A percentile compares a stretch with the other conserved stretches of the same genome.
phyloP scores from a whole-genome alignment of 2,329 filamentous ascomycete genomes.

The Verticillium longisporum region DNA sequence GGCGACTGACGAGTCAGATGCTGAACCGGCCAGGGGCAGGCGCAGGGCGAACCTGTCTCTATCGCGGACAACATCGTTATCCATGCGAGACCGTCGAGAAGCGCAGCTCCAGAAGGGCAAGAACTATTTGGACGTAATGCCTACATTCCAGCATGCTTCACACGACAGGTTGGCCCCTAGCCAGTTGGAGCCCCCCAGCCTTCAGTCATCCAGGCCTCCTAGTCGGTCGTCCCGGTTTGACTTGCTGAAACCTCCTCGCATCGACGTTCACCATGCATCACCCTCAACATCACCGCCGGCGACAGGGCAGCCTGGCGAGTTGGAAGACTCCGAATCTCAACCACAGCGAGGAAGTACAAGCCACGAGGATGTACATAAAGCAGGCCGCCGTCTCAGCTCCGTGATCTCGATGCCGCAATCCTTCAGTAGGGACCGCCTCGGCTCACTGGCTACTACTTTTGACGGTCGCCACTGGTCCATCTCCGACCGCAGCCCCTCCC shows the following conservation, averaged over 20 bases:
- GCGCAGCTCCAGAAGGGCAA: conserved; percentile 26
- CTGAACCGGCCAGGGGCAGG: conserved; percentile 32
- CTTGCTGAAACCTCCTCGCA: conserved; percentile 39
- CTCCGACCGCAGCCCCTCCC: conserved; percentile 30
- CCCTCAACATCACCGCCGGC: conserved; percentile 26
- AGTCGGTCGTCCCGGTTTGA: conserved; percentile 39
- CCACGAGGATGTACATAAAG: conserved; percentile 20
- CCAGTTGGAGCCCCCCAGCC: conserved; percentile 1
- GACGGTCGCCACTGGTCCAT: conserved; percentile 43
- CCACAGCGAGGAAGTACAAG: conserved; percentile 19
- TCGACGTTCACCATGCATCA: conserved; percentile 37
- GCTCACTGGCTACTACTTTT: conserved; percentile 11
- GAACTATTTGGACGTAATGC: conserved; percentile 45
- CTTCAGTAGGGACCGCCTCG: background rate
- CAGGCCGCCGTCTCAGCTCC: conserved; percentile 28
- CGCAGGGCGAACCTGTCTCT: conserved; percentile 25
- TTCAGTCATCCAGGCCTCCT: conserved; percentile 18
- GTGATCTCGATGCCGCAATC: conserved; percentile 4
- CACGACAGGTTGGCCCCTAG: conserved; percentile 4
- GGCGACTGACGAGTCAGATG: conserved; percentile 43
- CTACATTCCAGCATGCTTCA: conserved; percentile 35
- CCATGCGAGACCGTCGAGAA: conserved; percentile 21
- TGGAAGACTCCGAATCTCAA: conserved; percentile 32
- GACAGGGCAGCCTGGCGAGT: conserved; percentile 3
- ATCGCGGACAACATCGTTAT: conserved; percentile 21